Evolutionary conservation across 805 yeast genomes (phyloP).

Genomic region (Sugiyamaella qingdaonensis): DNA sequence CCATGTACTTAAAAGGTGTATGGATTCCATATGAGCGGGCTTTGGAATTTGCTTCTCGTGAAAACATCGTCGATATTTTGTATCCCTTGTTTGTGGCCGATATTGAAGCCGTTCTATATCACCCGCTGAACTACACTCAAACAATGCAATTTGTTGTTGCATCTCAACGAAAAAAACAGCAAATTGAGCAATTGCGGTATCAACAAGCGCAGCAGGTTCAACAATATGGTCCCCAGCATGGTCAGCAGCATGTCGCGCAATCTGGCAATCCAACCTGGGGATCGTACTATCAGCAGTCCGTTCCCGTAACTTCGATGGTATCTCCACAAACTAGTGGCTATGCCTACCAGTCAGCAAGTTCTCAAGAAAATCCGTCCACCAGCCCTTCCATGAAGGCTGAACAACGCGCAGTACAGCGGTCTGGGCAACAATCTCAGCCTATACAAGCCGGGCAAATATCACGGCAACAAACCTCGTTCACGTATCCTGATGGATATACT

Average conservation of each 20-base stretch:
- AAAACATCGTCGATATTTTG: constrained; percentile 64
- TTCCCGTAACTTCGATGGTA: background rate
- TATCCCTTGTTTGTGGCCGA: constrained; percentile 74
- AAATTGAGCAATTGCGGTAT: constrained; percentile 15
- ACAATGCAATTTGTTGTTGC: constrained; percentile 34
- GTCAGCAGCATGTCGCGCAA: constrained; percentile 4
- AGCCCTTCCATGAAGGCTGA: too few relatives aligned
- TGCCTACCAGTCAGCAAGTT: too few relatives aligned
- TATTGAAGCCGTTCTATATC: constrained; percentile 31
- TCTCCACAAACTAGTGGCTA: background rate
- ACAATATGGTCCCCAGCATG: constrained; percentile 9
- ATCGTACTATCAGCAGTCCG: constrained; percentile 1
- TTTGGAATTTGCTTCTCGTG: constrained; percentile 71
- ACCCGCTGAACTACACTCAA: constrained; percentile 31
- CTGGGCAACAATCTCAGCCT: background rate
- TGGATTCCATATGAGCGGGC: constrained; percentile 90
- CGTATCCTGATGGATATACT: background rate
- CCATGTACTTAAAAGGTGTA: constrained; percentile 85
- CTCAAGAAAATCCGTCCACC: too few relatives aligned
- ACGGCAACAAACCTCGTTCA: background rate
- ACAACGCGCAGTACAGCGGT: too few relatives aligned
- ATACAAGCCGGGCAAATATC: background rate
- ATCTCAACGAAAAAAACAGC: constrained; percentile 27
- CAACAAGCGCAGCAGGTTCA: constrained; percentile 17
- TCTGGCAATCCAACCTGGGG: background rate